Base-by-base conservation (phyloP, 257 asterid species). In the Petunia axillaris region DNA sequence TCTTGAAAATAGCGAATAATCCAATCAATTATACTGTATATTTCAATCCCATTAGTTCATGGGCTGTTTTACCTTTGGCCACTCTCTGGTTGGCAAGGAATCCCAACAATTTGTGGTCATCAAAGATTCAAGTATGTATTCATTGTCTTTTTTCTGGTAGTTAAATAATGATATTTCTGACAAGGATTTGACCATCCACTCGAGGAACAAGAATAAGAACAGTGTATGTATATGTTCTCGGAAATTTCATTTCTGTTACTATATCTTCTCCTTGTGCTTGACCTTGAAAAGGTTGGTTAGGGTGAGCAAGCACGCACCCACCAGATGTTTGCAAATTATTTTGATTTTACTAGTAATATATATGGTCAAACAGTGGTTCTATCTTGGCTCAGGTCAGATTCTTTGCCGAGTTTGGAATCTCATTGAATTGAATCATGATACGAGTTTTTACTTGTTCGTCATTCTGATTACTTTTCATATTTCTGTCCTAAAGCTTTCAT, bases 301-400 rank as follows among this genome's bases (percentile, higher is more conserved):
- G 25, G 25, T 25, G 25, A 25, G 25, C 25, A 25, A 25, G 25
- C 25, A 25, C 25, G 7, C 52, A 46, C 52, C 52, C 7, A 46
- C 52, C 52, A 46, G 2, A 46, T 46, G 52, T 8, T 46, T 46
- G 52, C 7, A 46, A 46, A 46, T 46, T 46, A 46, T 46, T 46
- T 46, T 4, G 52, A 46, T 46, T 46, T 1, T 46, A 46, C 78
- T 87, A 85, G 59, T 84, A 85, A 77, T 78, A 81, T 91, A 81
- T 90, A 77, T 89, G 90, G 87, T 84, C 87, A 87, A 89, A 87
- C 89, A 80, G 91, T 90, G 92, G 84, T 88, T 85, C 98, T 85
- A 80, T 74, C 83, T 65, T 89, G 87, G 88, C 91, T 90, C 98
- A 94, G 96, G 98, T 94, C 95, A 94, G 97, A 94, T 89, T 86